Evolutionary conservation across 106 monocot genomes (phyloP), one percentile per base, ranked within the genome.

Genomic region (Xerophyta viscosa): DNA sequence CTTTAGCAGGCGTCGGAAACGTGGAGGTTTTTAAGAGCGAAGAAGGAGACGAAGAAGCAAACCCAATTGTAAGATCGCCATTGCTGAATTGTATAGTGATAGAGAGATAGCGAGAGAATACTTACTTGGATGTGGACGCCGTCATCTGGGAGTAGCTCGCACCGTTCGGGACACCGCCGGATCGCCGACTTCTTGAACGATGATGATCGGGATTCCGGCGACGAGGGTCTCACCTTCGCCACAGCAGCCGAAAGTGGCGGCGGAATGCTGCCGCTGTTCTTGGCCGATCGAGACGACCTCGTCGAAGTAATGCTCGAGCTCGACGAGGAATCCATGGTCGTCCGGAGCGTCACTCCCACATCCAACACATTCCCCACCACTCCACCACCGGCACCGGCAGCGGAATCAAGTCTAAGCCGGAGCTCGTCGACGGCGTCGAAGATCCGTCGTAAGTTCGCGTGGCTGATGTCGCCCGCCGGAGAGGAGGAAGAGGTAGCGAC

Each of bases 291-390:
- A 54, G 54, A 60, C 52, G 88, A 70, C 22, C 60, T 84, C 48
- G 77, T 84, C 26, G 90, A 91, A 67, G 84, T 84, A 20, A 85
- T 63, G 81, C 74, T 84, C 29, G 81, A 91, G 66, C 57, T 91
- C 22, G 90, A 75, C 61, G 74, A 71, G 56, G 81, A 91, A 4
- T 80, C 80, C 6, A 71, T 77, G 63, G 63, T 76, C 27, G 76
- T 89, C 10, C 79, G 80, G 0, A 65, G 76, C 45, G 76, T 83
- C 37, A 71, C 79, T 0, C 71, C 88, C 52, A 65, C 75, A 41
- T 8, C 36, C 23, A n/a, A n/a, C n/a, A 36, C 33, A 36, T 36
- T 11, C 33, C 11, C 33, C 11, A 5, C 33, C 11, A 11, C 7
- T 11, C 11, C 33, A 36, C 33, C 11, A 36, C 45, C 46, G 19